Conservation (phyloP, 495 filamentous ascomycete species). For the Talaromyces stipitatus region DNA sequence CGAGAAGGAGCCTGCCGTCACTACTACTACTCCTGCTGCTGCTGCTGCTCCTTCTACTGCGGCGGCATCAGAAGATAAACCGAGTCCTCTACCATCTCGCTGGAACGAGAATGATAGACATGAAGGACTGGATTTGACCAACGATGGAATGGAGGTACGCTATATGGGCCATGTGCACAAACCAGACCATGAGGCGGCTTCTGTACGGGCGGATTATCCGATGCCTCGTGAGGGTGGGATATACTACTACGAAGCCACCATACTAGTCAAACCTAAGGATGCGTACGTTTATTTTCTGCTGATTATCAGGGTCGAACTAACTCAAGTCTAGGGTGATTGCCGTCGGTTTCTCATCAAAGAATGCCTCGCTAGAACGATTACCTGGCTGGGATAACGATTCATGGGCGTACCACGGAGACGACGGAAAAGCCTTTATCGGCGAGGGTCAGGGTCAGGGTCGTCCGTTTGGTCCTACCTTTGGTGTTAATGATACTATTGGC, state of each 20-base stretch:
- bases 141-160: slow-evolving; percentile 71
- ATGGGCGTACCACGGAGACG: slow-evolving; percentile 97
- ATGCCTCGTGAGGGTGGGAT: slow-evolving; percentile 92
- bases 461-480: slow-evolving; percentile 66
- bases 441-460: slow-evolving; percentile 60
- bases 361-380: slow-evolving; percentile 68
- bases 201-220: slow-evolving; percentile 75
- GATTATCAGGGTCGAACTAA: slow-evolving; percentile 10
- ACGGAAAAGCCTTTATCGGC: slow-evolving; percentile 78
- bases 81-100: slow-evolving; percentile 65
- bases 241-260: slow-evolving; percentile 94
- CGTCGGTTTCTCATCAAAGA: slow-evolving; percentile 75
- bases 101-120: slow-evolving; percentile 80
- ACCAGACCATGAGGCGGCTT: slow-evolving; percentile 74
- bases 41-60: slow-evolving; percentile 18
- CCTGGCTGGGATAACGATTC: slow-evolving; percentile 95
- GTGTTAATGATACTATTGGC: slow-evolving; percentile 72
- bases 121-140: slow-evolving; percentile 61
- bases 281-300: slow-evolving; percentile 51
- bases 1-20: slow-evolving; percentile 48
- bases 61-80: slow-evolving; percentile 36
- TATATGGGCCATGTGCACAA: slow-evolving; percentile 56
- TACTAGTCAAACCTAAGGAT: slow-evolving; percentile 77
- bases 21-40: slow-evolving; percentile 26
- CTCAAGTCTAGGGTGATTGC: slow-evolving; percentile 60